Evolutionary conservation across 768 basidiomycete genomes (phyloP), one percentile per base, ranked within the genome.

Genomic region (Naganishia kalamii): DNA sequence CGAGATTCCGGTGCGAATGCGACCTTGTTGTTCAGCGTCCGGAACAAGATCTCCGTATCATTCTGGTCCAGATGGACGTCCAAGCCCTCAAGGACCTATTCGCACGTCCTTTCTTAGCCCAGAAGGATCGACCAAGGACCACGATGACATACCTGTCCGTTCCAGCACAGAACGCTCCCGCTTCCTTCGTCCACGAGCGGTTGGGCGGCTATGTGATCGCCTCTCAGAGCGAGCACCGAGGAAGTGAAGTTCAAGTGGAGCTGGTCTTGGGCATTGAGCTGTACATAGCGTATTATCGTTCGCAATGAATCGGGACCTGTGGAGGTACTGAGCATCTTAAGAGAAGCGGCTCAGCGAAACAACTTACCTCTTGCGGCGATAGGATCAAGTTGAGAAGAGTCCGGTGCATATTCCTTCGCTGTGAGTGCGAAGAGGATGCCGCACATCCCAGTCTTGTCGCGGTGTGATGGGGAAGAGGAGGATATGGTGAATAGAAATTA

Each of bases 141-240:
- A 12, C 6, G 51, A 65, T 23, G 48, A 72, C 70, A 23, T 52
- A 57, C 54, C 68, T 77, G 76, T 13, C 76, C 76, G 62, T 77
- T 77, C 74, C 75, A 76, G 19, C 69, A 73, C 19, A 78, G 63
- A 5, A 75, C 66, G 3, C 74, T 74, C 27, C 70, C 41, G 11
- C 66, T 40, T 1, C 70, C 27, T 21, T 21, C 25, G 15, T 33
- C 44, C 7, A 75, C 59, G 12, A 77, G n/a, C 1, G 77, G 77
- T 54, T 78, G 77, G 15, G 44, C 27, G 0, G 46, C 52, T n/a
- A 72, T 72, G 1, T 71, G 29, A 7, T 66, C 57, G 3, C 77
- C 77, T 32, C 77, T 44, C 10, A 78, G 64, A 11, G 74, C 74
- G 3, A 78, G 65, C 1, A 78, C 77, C 35, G 72, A 70, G 8